Base-by-base conservation (phyloP, 1,284 basidiomycete species). In the Nidula niveotomentosa region DNA sequence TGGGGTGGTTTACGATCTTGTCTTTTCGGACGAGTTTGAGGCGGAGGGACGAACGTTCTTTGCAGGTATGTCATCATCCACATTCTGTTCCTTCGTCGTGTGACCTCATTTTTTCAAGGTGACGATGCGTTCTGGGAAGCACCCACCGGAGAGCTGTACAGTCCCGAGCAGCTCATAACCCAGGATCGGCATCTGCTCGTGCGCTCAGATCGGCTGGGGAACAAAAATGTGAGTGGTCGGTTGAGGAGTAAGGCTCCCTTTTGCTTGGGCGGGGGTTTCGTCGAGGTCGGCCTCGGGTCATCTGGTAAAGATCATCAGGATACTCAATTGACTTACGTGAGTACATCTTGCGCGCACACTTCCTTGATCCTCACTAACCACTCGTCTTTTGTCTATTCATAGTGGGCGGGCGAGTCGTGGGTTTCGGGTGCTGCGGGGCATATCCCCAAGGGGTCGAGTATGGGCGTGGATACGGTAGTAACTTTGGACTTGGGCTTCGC, bases 31-130 rank as follows among this genome's bases (percentile, higher is more conserved):
- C 47, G 63, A 65, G 56, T 65, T 65, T 36, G 56, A 62, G 10
- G 30, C 36, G 8, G 58, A 58, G 2, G 56, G 9, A 47, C 59
- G 30, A 65, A 74, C 54, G 75, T 83, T 81, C 2, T 41, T 13
- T 17, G 15, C 39, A 13, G 3, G 39, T 41, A 6, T 13, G 39
- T 17, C 2, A 17, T 13, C 39, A 12, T 41, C 39, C 2, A 13
- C 4, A 17, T 13, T 3, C 15, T 41, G 3, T 41, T 41, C 12
- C 15, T 17, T 41, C 39, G 2, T 23, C 2, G 1, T 23, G 23
- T 5, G 23, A 23, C 39, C 15, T 3, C 12, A 6, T 6, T 10
- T 1, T 6, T 17, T 47, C 6, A 1, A 47, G 45, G 45, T 18
- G 13, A n/a, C 1, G 45, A 47, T 47, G 12, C n/a, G 4, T 15